Base-by-base conservation (phyloP, 768 basidiomycete genomes). In the Clathrus columnatus region DNA sequence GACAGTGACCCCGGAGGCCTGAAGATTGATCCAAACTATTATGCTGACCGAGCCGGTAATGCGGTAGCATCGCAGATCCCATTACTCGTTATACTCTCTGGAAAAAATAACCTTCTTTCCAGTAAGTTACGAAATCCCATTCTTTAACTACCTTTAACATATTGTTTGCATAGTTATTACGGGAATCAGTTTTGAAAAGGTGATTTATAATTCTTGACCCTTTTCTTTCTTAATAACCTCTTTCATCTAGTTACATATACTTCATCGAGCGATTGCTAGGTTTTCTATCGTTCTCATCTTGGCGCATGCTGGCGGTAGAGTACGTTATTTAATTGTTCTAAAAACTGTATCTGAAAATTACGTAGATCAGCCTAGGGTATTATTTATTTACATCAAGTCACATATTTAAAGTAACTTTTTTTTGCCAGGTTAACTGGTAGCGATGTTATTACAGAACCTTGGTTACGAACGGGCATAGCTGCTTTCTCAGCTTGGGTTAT, bases 51-150 rank as follows among this genome's bases (percentile, higher is more conserved):
- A 10, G 50, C 54, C 7, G 60, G 50, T 18, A 54, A 58, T 20
- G 56, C 58, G 16, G 57, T 55, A 6, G 46, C 48, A 11, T 43
- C 21, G 11, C 63, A 70, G 54, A 57, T 67, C 3, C 65, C 67
- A 4, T 57, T 70, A 28, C 64, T 70, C 51, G 60, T 67, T 36
- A 66, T 67, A 16, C 59, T 70, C 6, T 67, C 67, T 5, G 64
- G 65, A 21, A 70, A 70, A 63, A 70, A 70, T 59, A 69, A 70
- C 51, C 43, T 68, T 41, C 63, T 70, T 46, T 45, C 56, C 18
- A 7, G 51, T 52, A 21, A 3, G 51, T 52, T 48, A 20, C 63
- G 44, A 56, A 47, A 50, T n/a, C 20, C 21, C 17, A 46, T 46
- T 49, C 26, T 16, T 46, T 26, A 41, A 3, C 23, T 28, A 43